Evolutionary conservation across 2,329 filamentous ascomycete genomes (phyloP), one percentile per base, ranked within the genome.

Genomic region (Colletotrichum lentis): DNA sequence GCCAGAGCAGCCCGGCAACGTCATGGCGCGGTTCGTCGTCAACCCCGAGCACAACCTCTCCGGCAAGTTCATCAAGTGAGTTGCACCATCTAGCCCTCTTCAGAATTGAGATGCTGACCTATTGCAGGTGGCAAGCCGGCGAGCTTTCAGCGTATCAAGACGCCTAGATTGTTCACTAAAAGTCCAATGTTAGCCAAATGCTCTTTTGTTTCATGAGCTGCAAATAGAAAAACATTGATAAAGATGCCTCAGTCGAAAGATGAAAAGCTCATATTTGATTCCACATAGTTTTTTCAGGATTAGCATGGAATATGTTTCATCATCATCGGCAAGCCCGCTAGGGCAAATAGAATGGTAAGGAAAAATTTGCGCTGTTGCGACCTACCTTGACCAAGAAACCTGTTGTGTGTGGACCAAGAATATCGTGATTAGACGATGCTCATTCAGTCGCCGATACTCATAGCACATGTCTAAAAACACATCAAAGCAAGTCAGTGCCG

Each of bases 1-100:
- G 78, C 93, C 94, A 0, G 93, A 97, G 73, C 90, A 94, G 79
- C 92, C 95, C 0, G 95, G 93, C 0, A 82, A 90, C 78, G 93
- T 97, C 14, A 95, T 98, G 79, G 94, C 94, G 3, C 91, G 87
- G 73, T 82, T 98, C 70, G 90, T 89, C 0, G 77, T 92, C 18
- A 82, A 85, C 54, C 91, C 88, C 6, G 83, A 86, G 3, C 86
- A 81, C 62, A 86, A 89, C 20, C 79, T 97, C 71, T 94, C 86
- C 74, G 96, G 96, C 35, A 89, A 89, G 74, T 94, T 92, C 75
- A 80, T 96, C 73, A 89, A 79, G 87, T 92, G 83, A 70, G 85
- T 82, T 12, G 2, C 27, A 7, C n/a, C n/a, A 5, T 41, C 14
- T 18, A 4, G 10, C 37, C 24, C 37, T 8, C 11, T 18, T 5